Percentiles rank a stretch among this genome's conserved stretches.
These are phyloP conservation scores for Pseudofabraea citricarpa DNA, from an alignment of 2,329 filamentous ascomycete genomes.

Conservation along the genomic window DNA sequence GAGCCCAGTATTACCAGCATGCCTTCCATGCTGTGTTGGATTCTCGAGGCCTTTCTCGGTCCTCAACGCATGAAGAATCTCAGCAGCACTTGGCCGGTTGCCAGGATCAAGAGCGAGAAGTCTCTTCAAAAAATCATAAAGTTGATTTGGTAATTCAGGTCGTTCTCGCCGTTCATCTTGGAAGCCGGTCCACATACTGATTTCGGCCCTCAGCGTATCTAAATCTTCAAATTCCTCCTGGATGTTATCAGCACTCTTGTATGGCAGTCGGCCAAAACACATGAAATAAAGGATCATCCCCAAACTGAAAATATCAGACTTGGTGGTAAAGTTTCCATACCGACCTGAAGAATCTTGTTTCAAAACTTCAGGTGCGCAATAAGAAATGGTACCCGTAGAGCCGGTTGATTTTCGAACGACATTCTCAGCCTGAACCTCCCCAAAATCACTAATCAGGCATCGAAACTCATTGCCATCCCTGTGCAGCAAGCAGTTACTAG, in stretches of 20 bases:
- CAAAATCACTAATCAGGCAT: conserved; percentile 95
- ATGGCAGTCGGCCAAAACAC: conserved; percentile 88
- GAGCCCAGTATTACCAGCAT: conserved; percentile 1
- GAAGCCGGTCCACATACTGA: conserved; percentile 82
- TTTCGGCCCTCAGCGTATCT: conserved; percentile 79
- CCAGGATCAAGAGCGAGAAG: conserved; percentile 73
- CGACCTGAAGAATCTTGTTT: conserved; percentile 62
- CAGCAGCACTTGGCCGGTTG: conserved; percentile 76
- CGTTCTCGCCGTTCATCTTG: conserved; percentile 69
- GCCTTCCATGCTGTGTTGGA: conserved; percentile 20
- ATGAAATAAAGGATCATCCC: conserved; percentile 99
- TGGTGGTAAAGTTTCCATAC: conserved; percentile 91
- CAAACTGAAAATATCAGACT: conserved; percentile 96
- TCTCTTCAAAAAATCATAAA: conserved; percentile 80
- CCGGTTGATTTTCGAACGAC: conserved; percentile 82
- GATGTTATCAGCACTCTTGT: conserved; percentile 74
- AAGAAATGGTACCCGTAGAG: conserved; percentile 92
- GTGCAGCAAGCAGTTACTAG: conserved; percentile 90
- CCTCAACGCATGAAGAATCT: conserved; percentile 57
- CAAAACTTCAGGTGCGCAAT: conserved; percentile 93
- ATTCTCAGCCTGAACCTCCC: conserved; percentile 87
- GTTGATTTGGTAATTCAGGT: conserved; percentile 76
- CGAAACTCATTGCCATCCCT: conserved; percentile 62
- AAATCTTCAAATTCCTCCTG: conserved; percentile 92
- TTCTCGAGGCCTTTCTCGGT: conserved; percentile 26